Evolutionary conservation across 768 basidiomycete species (phyloP), one percentile per base, ranked within the genome.

Genomic region (Clathrus columnatus): DNA sequence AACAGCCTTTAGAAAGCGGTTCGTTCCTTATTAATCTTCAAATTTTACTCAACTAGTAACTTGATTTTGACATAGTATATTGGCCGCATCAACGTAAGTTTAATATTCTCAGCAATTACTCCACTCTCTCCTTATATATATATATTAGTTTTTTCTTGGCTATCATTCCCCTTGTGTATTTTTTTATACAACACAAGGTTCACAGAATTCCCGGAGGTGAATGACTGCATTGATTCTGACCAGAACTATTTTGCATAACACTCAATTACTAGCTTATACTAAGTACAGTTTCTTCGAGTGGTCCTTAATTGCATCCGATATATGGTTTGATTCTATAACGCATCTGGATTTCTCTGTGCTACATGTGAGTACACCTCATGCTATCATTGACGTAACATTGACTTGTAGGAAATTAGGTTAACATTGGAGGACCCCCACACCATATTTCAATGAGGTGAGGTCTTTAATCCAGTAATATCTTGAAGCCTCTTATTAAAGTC

Each of bases 281-380:
- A 71, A 71, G 43, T 95, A 93, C 63, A 81, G 84, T 45, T 84
- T 93, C 69, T 87, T 88, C 61, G 92, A 95, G 69, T 95, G 92
- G 92, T 74, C 73, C 7, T 78, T 91, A 48, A 88, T 91, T 54
- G 64, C 84, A 50, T 72, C 84, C 45, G 89, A 91, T 56, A 72
- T 91, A 23, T 56, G 80, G 14, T 91, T 81, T 60, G 89, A 91
- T 64, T 81, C 87, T 0, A 67, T 84, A n/a, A 62, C 78, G 1
- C 79, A 75, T 54, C 68, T 74, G 26, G 87, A 89, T 60, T 80
- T 89, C 58, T 69, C 66, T 45, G 72, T 75, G 41, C 61, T 86
- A 18, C 74, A 84, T 70, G 84, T 81, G 57, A 60, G 74, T 57
- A 24, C 11, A 36, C 4, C 2, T 4, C 36, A 11, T 36, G n/a